Base-by-base conservation (phyloP, 2,329 filamentous ascomycete species). In the Aspergillus niger region DNA sequence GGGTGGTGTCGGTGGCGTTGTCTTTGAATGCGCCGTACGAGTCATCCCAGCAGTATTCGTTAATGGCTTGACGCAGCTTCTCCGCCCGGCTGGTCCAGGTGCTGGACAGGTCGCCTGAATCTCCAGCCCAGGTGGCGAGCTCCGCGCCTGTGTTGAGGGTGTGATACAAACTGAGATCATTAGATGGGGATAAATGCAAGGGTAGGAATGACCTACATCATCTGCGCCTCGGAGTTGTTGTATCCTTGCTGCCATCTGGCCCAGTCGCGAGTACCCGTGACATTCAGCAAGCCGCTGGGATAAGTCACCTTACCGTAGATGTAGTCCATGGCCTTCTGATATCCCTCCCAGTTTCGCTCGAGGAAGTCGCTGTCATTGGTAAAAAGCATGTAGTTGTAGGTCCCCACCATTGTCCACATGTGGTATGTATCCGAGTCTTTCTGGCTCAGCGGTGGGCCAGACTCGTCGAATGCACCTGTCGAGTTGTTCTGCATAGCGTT, bases 321-420 rank as follows among this genome's bases (percentile, higher is more conserved):
- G 53, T 73, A 81, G 3, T 76, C 57, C 76, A 86, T 80, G 0
- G 80, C 83, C 7, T 69, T 69, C 6, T 78, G 69, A 64, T 86
- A 86, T 3, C 75, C 76, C 0, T 72, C 64, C 84, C 83, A 86
- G 26, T 80, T 80, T 5, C 66, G 57, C 3, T 67, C 62, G 11
- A 86, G 67, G 58, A 83, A 86, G 0, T 68, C 70, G 4, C 79
- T 72, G 58, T 87, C 82, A 24, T 82, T 81, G 0, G 83, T 82
- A 64, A 80, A 86, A 2, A 86, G 74, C 48, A 85, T 77, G 65
- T 87, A 87, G 55, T 86, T 84, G 68, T 84, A 84, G 5, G 82
- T 83, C 2, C 84, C 83, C 47, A 87, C 83, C 71, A 87, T 79
- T 1, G 81, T 82, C 74, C 83, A 83, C 68, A 85, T 79, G 53